These are phyloP conservation scores for Paraconiothyrium sp. DNA, from an alignment of 2,329 filamentous ascomycete genomes.

Conservation along the genomic window DNA sequence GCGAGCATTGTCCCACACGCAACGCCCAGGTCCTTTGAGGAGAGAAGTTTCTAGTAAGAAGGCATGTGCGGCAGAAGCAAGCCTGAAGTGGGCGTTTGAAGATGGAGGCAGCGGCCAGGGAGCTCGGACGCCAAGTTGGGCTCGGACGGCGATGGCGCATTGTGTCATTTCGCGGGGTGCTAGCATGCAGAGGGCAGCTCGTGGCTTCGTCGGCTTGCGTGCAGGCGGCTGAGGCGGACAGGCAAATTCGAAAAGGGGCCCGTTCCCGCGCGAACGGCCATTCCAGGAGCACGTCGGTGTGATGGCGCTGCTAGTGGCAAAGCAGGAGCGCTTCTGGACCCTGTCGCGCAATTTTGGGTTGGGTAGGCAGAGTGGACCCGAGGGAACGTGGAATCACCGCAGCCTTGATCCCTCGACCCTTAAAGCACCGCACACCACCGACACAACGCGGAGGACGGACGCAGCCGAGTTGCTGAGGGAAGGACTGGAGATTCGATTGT, in stretches of 20 bases:
- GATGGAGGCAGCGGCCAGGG: background rate
- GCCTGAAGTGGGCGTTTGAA: background rate
- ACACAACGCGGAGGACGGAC: conserved; percentile 46
- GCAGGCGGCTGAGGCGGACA: conserved; percentile 35
- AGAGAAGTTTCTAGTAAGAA: background rate
- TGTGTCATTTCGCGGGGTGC: conserved; percentile 35
- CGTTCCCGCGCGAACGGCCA: conserved; percentile 14
- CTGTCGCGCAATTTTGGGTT: conserved; percentile 7
- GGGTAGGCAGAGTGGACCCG: too few relatives aligned
- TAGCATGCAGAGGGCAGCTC: conserved; percentile 22
- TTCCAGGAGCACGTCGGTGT: conserved; percentile 4
- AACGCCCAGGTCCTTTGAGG: background rate
- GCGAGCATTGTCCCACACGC: background rate
- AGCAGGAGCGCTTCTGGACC: conserved; percentile 21
- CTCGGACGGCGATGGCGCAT: conserved; percentile 18
- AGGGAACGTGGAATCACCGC: too few relatives aligned
- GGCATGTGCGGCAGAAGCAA: background rate
- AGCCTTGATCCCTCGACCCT: conserved; percentile 34
- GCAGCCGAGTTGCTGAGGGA: conserved; percentile 54
- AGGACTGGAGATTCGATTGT: conserved; percentile 46
- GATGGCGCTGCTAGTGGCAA: conserved; percentile 19
- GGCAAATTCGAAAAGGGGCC: conserved; percentile 12
- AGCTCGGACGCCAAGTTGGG: conserved; percentile 5
- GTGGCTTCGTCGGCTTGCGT: conserved; percentile 9
- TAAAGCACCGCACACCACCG: conserved; percentile 31